Evolutionary conservation across 495 filamentous ascomycete genomes (phyloP), one percentile per base, ranked within the genome.

Genomic region (Penicillium lagena): DNA sequence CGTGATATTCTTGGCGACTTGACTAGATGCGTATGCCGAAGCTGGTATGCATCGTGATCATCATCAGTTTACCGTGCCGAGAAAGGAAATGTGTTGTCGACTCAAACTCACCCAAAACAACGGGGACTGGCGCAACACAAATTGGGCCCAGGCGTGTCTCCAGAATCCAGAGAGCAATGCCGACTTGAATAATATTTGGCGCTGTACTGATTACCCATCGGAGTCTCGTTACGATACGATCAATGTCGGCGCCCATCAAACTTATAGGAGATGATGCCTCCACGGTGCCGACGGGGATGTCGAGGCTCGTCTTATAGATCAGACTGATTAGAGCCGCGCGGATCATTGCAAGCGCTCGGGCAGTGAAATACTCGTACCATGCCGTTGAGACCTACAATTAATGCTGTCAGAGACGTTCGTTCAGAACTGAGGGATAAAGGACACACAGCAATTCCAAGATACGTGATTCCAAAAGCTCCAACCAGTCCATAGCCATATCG

Each of bases 191-290:
- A 1, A 67, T 29, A 33, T 70, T 67, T 0, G 76, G 76, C 75
- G 73, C 78, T 11, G 68, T 47, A 22, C 76, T 71, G 39, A 78
- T 71, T 10, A 76, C 37, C 29, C 30, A 38, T 7, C 52, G 38
- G 17, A 69, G 54, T 1, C 62, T 66, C 13, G 43, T 55, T 12
- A 46, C 53, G 28, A 76, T 66, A 10, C 67, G 58, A 37, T 76
- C 72, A 11, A 76, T 60, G 43, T 79, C 76, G 7, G 71, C 74
- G 67, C 71, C 78, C 68, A 79, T 79, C 2, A 83, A 56, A 3
- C 22, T 22, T 22, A 22, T 22, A 6, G 22, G 22, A 6, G 22
- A 22, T 4, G 22, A 22, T 22, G 22, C 22, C 22, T 22, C 22
- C 22, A 22, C 22, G 22, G 22, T 22, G 22, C 22, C 22, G 22